Evolutionary conservation across 139 green algal species (phyloP).

Genomic region (Zygnema circumcarinatum): DNA sequence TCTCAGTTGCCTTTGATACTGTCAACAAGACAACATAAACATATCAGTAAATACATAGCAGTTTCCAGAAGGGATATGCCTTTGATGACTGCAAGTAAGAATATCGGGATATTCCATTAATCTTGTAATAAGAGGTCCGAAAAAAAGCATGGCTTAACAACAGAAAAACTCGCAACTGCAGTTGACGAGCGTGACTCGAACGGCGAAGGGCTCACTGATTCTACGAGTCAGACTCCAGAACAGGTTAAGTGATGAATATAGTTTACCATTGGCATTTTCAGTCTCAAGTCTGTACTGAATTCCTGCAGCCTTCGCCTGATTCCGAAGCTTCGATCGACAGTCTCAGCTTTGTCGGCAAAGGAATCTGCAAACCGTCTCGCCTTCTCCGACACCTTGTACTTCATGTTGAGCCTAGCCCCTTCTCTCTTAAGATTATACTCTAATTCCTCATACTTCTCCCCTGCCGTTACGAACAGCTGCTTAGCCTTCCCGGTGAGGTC

Average conservation of each 20-base stretch:
- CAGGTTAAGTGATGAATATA: too few relatives aligned
- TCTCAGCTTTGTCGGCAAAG: not conserved
- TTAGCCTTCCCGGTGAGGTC: constrained; percentile 13
- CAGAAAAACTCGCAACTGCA: too few relatives aligned
- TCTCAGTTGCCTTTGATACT: not conserved
- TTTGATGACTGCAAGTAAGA: too few relatives aligned
- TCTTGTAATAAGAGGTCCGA: too few relatives aligned
- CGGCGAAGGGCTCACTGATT: too few relatives aligned
- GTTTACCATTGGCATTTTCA: constrained; percentile 2
- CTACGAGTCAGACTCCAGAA: too few relatives aligned
- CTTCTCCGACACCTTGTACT: constrained; percentile 68
- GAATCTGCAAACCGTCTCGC: not conserved
- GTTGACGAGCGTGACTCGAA: too few relatives aligned
- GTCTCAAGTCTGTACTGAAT: not conserved
- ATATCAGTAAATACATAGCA: too few relatives aligned
- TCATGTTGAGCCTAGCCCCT: constrained; percentile 56
- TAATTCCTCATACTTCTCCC: constrained; percentile 1
- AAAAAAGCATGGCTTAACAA: too few relatives aligned
- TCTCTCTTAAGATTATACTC: constrained; percentile 47
- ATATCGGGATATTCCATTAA: too few relatives aligned
- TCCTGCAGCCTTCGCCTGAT: not conserved
- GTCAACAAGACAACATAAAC: not conserved
- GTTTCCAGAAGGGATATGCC: too few relatives aligned
- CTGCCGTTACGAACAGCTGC: not conserved
- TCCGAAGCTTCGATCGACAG: not conserved